Base-by-base conservation (phyloP, 768 basidiomycete genomes). In the Dentipellis sp. region DNA sequence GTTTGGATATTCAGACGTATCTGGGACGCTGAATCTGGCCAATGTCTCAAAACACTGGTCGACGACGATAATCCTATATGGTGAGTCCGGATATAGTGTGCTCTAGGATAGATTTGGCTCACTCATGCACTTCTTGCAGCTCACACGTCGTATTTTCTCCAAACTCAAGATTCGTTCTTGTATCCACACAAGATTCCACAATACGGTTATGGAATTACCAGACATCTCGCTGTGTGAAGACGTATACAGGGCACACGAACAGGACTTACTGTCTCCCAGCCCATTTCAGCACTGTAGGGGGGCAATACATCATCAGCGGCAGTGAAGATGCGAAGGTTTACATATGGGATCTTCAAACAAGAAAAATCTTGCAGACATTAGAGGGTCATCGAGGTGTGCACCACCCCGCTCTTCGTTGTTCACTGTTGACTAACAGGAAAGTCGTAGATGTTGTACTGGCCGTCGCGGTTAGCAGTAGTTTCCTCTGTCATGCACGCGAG, bases 11-110 rank as follows among this genome's bases (percentile, higher is more conserved):
- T 19, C 65, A 99, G 95, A 66, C 94, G 97, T 56, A 83, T 98
- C 57, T 99, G 97, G 97, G 95, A 99, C 66, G 86, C 91, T 0
- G 85, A 94, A 55, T 95, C 94, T 3, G 97, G 95, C 2, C 97
- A 99, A 71, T 99, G 97, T 70, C 76, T 99, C 51, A 98, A 97
- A 70, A 98, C 97, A 1, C 71, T 99, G 48, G 94, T 94, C 10
- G 94, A 97, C 63, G 97, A 97, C 64, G 91, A 93, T 60, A 97
- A 93, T 70, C 94, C 95, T 2, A 86, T 94, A 68, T 94, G 83
- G 89, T 92, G 57, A 42, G 73, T 64, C 10, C 42, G 52, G 3
- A 22, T n/a, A 46, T n/a, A 21, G 23, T 36, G 22, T 22, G 17
- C 47, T 52, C 29, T 11, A 42, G 5, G 19, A 49, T 2, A 35